phyloP scores from a whole-genome alignment of 768 basidiomycete genomes.

The Tulasnella sp. region DNA sequence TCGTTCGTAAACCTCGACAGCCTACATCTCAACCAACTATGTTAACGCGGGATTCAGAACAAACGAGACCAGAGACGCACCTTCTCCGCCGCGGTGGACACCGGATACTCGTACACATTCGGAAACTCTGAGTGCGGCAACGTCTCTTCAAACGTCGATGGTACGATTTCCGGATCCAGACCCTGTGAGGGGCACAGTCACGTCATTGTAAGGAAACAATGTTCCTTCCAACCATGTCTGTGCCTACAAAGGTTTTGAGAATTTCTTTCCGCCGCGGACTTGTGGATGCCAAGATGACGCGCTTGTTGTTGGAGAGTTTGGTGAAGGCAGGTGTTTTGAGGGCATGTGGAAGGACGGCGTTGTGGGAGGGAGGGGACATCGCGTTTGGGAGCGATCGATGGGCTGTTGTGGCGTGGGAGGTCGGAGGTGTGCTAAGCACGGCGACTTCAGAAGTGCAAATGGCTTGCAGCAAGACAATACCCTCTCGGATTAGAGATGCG shows the following conservation, averaged over 20 bases:
- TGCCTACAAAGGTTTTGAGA: slow-evolving; percentile 58
- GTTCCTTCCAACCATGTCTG: background rate
- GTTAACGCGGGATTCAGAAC: background rate
- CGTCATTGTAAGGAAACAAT: background rate
- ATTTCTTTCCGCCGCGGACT: slow-evolving; percentile 81
- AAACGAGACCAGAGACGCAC: slow-evolving; percentile 13
- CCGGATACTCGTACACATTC: slow-evolving; percentile 60
- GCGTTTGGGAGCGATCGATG: background rate
- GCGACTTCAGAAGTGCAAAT: too few species aligned
- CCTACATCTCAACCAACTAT: slow-evolving; percentile 25
- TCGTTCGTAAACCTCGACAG: slow-evolving; percentile 75
- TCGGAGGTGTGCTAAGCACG: too few species aligned
- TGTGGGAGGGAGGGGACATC: slow-evolving; percentile 30
- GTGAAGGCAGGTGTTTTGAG: slow-evolving; percentile 47
- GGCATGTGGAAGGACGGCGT: slow-evolving; percentile 48
- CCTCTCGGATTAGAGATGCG: slow-evolving; percentile 33
- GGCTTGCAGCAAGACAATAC: background rate
- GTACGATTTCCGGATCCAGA: slow-evolving; percentile 54
- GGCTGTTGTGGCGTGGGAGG: too few species aligned
- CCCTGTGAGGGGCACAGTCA: slow-evolving; percentile 36
- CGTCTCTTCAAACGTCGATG: slow-evolving; percentile 72
- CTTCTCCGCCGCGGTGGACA: slow-evolving; percentile 64
- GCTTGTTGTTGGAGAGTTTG: slow-evolving; percentile 53
- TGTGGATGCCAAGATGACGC: slow-evolving; percentile 74
- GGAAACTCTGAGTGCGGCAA: slow-evolving; percentile 54